phyloP scores from a whole-genome alignment of 805 yeast species.

The Kregervanrija delftensis region DNA sequence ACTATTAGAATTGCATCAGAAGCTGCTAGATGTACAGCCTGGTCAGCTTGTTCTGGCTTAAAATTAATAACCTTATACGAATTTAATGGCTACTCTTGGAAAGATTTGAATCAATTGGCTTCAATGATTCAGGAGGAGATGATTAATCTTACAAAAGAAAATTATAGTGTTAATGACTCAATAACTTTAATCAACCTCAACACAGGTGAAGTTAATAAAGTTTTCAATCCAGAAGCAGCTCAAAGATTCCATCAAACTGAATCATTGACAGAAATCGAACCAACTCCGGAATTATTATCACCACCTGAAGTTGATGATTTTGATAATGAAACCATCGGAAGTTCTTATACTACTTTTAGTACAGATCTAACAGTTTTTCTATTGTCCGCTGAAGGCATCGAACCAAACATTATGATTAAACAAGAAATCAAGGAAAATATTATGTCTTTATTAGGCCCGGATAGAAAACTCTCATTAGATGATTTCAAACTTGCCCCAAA shows the following conservation, averaged over 20 bases:
- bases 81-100: slow-evolving; percentile 25
- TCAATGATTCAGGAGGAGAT: slow-evolving; percentile 23
- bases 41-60: slow-evolving; percentile 24
- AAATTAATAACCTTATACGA: slow-evolving; percentile 22
- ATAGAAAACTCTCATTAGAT: not conserved
- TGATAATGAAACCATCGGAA: not conserved
- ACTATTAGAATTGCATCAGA: slow-evolving; percentile 32
- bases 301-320: not conserved
- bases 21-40: slow-evolving; percentile 27
- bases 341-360: not conserved
- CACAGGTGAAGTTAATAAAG: slow-evolving; percentile 10
- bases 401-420: slow-evolving; percentile 1
- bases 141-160: slow-evolving; percentile 12
- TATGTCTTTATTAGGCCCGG: not conserved
- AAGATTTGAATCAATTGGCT: slow-evolving; percentile 16
- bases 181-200: slow-evolving; percentile 19
- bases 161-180: slow-evolving; percentile 11
- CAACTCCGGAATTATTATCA: not conserved
- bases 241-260: not conserved
- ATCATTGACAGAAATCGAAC: not conserved
- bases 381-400: slow-evolving; percentile 7
- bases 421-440: not conserved
- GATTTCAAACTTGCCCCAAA: slow-evolving; percentile 4
- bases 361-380: slow-evolving; percentile 13
- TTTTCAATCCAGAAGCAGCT: not conserved